phyloP scores from a whole-genome alignment of 441 rosid genomes.

The Pelargonium cotyledonis region DNA sequence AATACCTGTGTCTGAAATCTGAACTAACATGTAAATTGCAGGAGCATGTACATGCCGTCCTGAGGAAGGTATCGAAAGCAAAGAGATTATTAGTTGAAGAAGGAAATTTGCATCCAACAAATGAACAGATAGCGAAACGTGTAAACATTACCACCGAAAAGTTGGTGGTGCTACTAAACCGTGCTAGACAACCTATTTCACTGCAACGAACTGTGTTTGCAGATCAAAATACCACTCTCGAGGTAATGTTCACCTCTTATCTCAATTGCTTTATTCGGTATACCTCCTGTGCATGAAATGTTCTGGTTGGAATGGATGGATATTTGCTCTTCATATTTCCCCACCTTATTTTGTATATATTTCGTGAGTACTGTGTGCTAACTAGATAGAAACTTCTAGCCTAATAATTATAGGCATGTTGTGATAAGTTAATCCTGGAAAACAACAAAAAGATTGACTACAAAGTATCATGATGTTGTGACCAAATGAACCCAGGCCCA shows the following conservation, averaged over 20 bases:
- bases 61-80: conserved; percentile 64
- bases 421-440: background rate
- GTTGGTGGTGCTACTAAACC: conserved; percentile 43
- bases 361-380: background rate
- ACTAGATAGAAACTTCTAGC: background rate
- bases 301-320: too few species aligned
- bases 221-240: conserved; percentile 65
- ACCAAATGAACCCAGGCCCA: background rate
- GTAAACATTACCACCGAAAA: conserved; percentile 57
- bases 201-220: conserved; percentile 71
- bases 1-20: conserved; percentile 11
- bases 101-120: conserved; percentile 51
- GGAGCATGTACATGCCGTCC: conserved; percentile 56
- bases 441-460: background rate
- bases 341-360: background rate
- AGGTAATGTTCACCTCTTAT: conserved; percentile 37
- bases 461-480: background rate
- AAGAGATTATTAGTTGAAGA: conserved; percentile 49
- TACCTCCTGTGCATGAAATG: background rate
- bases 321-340: background rate
- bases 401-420: too few species aligned
- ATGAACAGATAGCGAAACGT: conserved; percentile 60
- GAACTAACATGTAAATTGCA: conserved; percentile 29
- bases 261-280: background rate
- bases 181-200: conserved; percentile 59